Evolutionary conservation across 2,329 filamentous ascomycete species (phyloP), one percentile per base, ranked within the genome.

Genomic region (Fusarium multiceps): DNA sequence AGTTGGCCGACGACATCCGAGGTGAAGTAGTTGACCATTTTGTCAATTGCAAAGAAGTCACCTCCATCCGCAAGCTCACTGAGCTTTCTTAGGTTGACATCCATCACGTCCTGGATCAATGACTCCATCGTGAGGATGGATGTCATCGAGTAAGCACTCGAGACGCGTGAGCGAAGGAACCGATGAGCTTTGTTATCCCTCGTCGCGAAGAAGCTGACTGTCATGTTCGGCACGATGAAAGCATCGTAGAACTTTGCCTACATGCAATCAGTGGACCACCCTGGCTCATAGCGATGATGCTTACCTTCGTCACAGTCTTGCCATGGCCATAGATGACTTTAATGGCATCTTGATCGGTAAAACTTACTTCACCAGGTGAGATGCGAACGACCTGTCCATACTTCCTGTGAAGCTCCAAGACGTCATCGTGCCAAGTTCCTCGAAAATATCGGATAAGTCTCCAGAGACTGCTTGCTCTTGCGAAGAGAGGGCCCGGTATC

Each of bases 331-430:
- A 68, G 1, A 68, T 32, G 0, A 16, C 34, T 4, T 55, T 65
- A 6, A 68, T 14, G 1, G 34, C 56, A 8, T 50, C 20, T 28
- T 48, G 34, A 12, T 47, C 37, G 3, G 51, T 55, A 13, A 68
- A 66, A 10, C 65, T 66, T 3, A 68, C 45, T 20, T 68, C 65
- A 6, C 49, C 32, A 14, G 65, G 65, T 1, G 61, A 48, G 4
- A 68, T 66, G 6, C 65, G 62, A 16, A 66, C 65, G 11, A 68
- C 56, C 3, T 66, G 47, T 3, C 65, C 62, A 30, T 66, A 68
- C 9, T 45, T 40, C 14, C 4, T 34, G 16, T 68, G 61, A 10
- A 68, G 56, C 2, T 55, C 28, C 0, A 50, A 7, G 14, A 65
- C 41, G 7, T 68, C 62, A 3, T 66, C 40, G 10, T 68, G 65